phyloP scores from a whole-genome alignment of 192 early-diverging fungal species.

The Entomortierella parvispora region DNA sequence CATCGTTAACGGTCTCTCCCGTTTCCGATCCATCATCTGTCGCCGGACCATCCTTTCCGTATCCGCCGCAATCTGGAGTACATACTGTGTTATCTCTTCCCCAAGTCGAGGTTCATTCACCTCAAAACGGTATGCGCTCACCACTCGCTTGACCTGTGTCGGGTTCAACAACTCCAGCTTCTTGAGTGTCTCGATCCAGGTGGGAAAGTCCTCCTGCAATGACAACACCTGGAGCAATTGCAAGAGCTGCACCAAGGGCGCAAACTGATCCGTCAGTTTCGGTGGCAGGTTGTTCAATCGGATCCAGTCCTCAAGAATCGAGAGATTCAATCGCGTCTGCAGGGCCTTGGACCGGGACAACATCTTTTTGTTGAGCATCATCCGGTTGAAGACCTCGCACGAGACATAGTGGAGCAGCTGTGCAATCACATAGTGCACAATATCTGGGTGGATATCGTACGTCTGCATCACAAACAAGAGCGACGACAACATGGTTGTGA shows the following conservation, averaged over 20 bases:
- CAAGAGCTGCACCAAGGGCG: constrained; percentile 81
- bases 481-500: constrained; percentile 78
- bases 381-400: constrained; percentile 86
- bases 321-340: constrained; percentile 87
- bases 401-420: constrained; percentile 85
- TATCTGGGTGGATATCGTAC: constrained; percentile 79
- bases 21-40: constrained; percentile 52
- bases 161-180: constrained; percentile 75
- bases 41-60: constrained; percentile 59
- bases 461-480: constrained; percentile 73
- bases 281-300: constrained; percentile 64
- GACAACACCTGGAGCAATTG: constrained; percentile 87
- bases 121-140: constrained; percentile 89
- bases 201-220: constrained; percentile 74
- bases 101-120: constrained; percentile 79
- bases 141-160: constrained; percentile 76
- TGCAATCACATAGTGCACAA: constrained; percentile 75
- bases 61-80: constrained; percentile 77
- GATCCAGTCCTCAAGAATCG: constrained; percentile 87
- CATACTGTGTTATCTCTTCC: constrained; percentile 80
- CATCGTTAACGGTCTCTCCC: constrained; percentile 48
- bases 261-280: constrained; percentile 59
- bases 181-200: constrained; percentile 79
- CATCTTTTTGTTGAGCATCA: constrained; percentile 79
- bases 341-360: constrained; percentile 83